phyloP scores from a whole-genome alignment of 1,284 basidiomycete genomes.

The Trichosporon faecale region DNA sequence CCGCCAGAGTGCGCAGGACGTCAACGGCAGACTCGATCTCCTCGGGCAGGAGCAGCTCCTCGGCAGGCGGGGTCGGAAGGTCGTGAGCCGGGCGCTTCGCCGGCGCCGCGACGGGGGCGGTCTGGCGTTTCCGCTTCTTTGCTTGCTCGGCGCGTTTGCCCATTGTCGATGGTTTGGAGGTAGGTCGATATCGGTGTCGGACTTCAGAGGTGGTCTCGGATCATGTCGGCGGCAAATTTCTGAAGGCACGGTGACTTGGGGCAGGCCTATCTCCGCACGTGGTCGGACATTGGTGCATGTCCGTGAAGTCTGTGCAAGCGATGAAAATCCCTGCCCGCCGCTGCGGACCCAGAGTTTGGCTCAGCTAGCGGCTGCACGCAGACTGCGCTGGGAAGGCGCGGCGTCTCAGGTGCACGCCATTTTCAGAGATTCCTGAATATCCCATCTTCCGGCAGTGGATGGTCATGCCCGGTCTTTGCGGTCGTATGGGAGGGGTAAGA shows the following conservation, averaged over 20 bases:
- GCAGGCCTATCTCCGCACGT: background rate
- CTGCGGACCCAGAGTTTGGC: too few relatives aligned
- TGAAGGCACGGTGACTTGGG: background rate
- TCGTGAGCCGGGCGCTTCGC: background rate
- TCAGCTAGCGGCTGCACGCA: too few relatives aligned
- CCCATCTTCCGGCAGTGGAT: too few relatives aligned
- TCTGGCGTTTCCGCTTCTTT: constrained; percentile 27
- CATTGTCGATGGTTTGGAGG: constrained; percentile 17
- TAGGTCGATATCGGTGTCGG: background rate
- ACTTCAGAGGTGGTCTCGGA: background rate
- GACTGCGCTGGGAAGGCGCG: too few relatives aligned
- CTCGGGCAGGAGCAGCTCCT: constrained; percentile 36
- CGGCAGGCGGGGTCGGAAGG: constrained; percentile 9
- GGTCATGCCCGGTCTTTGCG: too few relatives aligned
- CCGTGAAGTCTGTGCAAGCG: background rate
- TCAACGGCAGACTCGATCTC: constrained; percentile 46
- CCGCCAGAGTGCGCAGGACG: constrained; percentile 40
- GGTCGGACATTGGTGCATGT: background rate
- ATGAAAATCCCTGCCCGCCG: background rate
- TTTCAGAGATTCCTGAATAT: too few relatives aligned
- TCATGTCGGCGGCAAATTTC: background rate
- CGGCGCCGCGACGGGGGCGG: constrained; percentile 10
- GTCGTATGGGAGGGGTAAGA: too few relatives aligned
- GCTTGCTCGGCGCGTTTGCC: constrained; percentile 31
- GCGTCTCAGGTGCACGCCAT: too few relatives aligned